phyloP scores from a whole-genome alignment of 208 protist genomes.

The Blastocrithidia nonstop region DNA sequence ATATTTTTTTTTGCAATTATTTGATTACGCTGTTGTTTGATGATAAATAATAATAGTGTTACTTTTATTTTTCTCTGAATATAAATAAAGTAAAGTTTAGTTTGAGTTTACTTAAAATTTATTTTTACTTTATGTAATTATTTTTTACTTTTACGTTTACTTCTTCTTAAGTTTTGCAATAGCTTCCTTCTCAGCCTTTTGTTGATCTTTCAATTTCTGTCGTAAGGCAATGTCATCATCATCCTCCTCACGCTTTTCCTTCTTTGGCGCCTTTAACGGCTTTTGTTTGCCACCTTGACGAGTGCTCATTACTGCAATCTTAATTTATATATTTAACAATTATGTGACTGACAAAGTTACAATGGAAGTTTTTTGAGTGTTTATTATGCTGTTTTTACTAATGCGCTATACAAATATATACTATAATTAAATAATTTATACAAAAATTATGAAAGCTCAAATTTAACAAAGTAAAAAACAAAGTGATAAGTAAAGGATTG shows the following conservation, averaged over 20 bases:
- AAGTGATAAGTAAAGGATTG: no score
- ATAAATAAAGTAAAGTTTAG: no score
- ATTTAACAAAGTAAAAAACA: neutral
- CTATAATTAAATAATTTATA: neutral
- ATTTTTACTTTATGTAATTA: neutral
- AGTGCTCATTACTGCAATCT: slow-evolving; percentile 62
- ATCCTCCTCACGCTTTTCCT: slow-evolving; percentile 36
- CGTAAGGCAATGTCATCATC: slow-evolving; percentile 68
- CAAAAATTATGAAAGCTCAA: neutral
- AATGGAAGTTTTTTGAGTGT: neutral
- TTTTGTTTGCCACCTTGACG: slow-evolving; percentile 83
- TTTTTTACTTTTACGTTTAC: neutral
- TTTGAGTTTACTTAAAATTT: neutral
- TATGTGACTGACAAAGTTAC: no score
- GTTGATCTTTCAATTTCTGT: slow-evolving; percentile 60
- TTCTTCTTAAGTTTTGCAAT: slow-evolving; percentile 76
- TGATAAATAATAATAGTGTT: no score
- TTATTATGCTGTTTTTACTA: slow-evolving; percentile 3
- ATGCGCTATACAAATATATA: neutral
- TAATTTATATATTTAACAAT: no score
- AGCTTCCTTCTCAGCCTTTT: slow-evolving; percentile 81
- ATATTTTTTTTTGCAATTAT: no score
- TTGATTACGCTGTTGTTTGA: no score
- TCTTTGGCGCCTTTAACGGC: slow-evolving; percentile 80
- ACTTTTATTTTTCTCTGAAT: no score